These are phyloP conservation scores for Nakazawaea ambrosiae DNA, from an alignment of 805 yeast species.

Conservation along the genomic window DNA sequence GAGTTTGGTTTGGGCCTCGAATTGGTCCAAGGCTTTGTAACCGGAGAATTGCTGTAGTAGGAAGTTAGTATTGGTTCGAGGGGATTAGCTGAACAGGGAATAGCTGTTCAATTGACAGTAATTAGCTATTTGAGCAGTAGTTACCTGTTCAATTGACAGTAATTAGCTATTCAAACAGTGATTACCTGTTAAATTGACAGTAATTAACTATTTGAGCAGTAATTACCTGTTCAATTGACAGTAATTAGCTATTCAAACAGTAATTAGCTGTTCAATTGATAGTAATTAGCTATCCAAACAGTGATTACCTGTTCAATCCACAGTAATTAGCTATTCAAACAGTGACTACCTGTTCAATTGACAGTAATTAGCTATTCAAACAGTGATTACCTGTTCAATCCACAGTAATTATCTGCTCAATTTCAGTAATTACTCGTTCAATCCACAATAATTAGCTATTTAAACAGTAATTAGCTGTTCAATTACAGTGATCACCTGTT, in stretches of 20 bases:
- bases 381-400: too few species aligned
- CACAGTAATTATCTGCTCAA: too few species aligned
- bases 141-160: not conserved
- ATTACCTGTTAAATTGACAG: not conserved
- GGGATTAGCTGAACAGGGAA: not conserved
- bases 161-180: not conserved
- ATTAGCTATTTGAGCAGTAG: not conserved
- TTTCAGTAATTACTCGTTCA: too few species aligned
- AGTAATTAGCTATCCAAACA: too few species aligned
- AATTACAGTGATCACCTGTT: not conserved
- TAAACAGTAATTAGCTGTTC: not conserved
- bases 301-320: too few species aligned
- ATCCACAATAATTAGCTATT: not conserved
- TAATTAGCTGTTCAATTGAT: too few species aligned
- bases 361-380: too few species aligned
- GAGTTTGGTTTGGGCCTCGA: conserved; percentile 37
- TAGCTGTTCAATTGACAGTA: not conserved
- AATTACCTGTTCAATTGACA: not conserved
- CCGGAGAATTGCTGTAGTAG: conserved; percentile 20
- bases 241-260: not conserved
- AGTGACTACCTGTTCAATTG: too few species aligned
- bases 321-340: too few species aligned
- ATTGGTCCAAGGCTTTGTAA: conserved; percentile 26
- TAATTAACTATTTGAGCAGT: not conserved
- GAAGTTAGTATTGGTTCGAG: conserved; percentile 5